phyloP scores from a whole-genome alignment of 306 rosid genomes.

The Alnus rubra region DNA sequence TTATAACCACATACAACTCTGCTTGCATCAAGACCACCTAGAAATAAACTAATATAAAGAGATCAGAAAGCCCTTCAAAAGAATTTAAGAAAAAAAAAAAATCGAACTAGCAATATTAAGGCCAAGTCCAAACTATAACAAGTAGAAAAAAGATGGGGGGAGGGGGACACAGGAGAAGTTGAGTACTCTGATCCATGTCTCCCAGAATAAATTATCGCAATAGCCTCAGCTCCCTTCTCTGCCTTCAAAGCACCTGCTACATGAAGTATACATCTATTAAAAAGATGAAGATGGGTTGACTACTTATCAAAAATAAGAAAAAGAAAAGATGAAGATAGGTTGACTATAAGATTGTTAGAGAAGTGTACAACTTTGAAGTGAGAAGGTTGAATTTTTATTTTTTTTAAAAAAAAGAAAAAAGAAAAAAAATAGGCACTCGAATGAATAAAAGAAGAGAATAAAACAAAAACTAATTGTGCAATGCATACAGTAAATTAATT shows the following conservation, averaged over 20 bases:
- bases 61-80: not conserved
- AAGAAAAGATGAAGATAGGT: not conserved
- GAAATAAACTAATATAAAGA: not conserved
- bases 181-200: slow-evolving; percentile 40
- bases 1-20: not conserved
- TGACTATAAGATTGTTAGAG: not conserved
- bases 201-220: slow-evolving; percentile 1
- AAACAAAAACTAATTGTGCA: too few relatives aligned
- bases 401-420: not conserved
- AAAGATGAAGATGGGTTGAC: not conserved
- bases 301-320: too few relatives aligned
- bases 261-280: not conserved
- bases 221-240: slow-evolving; percentile 15
- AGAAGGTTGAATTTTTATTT: too few relatives aligned
- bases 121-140: not conserved
- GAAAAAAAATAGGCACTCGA: not conserved
- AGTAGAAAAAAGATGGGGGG: not conserved
- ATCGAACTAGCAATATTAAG: not conserved
- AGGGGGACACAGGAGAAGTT: not conserved
- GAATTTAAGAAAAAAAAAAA: not conserved
- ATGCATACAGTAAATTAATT: too few relatives aligned
- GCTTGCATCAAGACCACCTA: not conserved
- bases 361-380: too few relatives aligned
- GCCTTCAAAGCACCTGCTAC: slow-evolving; percentile 19
- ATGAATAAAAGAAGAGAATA: too few relatives aligned